Evolutionary conservation across 2,329 filamentous ascomycete species (phyloP).

Genomic region (Penicillium sp.): DNA sequence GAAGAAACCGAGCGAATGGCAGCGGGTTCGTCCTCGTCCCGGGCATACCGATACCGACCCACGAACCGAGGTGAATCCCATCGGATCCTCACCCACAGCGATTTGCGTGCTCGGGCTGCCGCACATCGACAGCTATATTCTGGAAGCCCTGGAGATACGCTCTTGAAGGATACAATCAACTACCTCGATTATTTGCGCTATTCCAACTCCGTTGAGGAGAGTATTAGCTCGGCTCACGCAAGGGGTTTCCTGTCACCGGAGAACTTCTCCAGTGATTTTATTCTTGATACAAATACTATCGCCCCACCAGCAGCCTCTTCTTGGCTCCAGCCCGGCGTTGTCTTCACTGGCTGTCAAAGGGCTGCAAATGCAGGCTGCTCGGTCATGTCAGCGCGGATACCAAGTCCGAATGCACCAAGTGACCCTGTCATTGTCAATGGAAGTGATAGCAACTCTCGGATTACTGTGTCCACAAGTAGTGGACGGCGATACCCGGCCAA

Average conservation of each 20-base stretch:
- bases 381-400: conserved; percentile 31
- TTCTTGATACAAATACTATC: conserved; percentile 49
- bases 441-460: conserved; percentile 30
- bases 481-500: conserved; percentile 39
- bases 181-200: conserved; percentile 62
- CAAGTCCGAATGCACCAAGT: conserved; percentile 25
- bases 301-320: conserved; percentile 56
- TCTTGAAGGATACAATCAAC: conserved; percentile 60
- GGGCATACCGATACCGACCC: conserved; percentile 37
- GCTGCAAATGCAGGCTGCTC: conserved; percentile 44
- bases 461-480: conserved; percentile 39
- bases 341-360: conserved; percentile 64
- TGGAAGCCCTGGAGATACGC: conserved; percentile 34
- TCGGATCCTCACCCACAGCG: conserved; percentile 33
- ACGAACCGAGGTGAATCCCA: conserved; percentile 29
- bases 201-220: conserved; percentile 56
- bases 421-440: conserved; percentile 40
- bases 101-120: conserved; percentile 36
- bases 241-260: conserved; percentile 56
- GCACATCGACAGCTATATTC: conserved; percentile 39
- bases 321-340: conserved; percentile 62
- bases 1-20: conserved; percentile 27
- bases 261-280: conserved; percentile 42
- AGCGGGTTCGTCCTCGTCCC: conserved; percentile 12
- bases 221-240: conserved; percentile 54